These are phyloP conservation scores for Cercospora sp. DNA, from an alignment of 2,329 filamentous ascomycete species.

Conservation along the genomic window DNA sequence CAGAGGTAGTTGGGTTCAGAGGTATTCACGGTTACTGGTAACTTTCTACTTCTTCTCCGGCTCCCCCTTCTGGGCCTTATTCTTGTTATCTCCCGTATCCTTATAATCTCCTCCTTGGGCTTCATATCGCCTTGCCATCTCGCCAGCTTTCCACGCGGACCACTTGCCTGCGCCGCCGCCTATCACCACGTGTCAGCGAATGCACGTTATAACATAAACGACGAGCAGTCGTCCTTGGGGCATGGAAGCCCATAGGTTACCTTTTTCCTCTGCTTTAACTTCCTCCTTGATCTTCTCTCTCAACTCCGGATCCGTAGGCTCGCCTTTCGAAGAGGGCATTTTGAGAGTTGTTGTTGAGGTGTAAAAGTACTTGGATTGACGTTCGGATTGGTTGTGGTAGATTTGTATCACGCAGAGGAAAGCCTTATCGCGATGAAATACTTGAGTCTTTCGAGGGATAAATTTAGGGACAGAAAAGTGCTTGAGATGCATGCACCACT, in stretches of 20 bases:
- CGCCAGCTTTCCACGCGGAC: slow-evolving; percentile 38
- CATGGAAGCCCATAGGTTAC: slow-evolving; percentile 12
- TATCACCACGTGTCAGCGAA: slow-evolving; percentile 2
- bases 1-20: no score
- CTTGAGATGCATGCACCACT: background rate
- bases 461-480: no score
- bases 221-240: background rate
- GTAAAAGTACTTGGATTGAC: background rate
- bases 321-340: slow-evolving; percentile 38
- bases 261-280: slow-evolving; percentile 38
- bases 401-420: no score
- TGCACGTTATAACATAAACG: background rate
- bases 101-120: slow-evolving; percentile 37
- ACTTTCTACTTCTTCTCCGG: slow-evolving; percentile 36
- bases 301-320: slow-evolving; percentile 38
- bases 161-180: slow-evolving; percentile 36
- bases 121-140: slow-evolving; percentile 37
- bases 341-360: slow-evolving; percentile 1
- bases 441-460: no score
- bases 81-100: slow-evolving; percentile 34
- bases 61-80: slow-evolving; percentile 34
- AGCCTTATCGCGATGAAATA: no score
- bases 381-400: background rate
- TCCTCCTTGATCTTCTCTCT: slow-evolving; percentile 39
- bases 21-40: no score